Evolutionary conservation across 108 stramenopile species (phyloP).

Genomic region (Nitzschia inconspicua): DNA sequence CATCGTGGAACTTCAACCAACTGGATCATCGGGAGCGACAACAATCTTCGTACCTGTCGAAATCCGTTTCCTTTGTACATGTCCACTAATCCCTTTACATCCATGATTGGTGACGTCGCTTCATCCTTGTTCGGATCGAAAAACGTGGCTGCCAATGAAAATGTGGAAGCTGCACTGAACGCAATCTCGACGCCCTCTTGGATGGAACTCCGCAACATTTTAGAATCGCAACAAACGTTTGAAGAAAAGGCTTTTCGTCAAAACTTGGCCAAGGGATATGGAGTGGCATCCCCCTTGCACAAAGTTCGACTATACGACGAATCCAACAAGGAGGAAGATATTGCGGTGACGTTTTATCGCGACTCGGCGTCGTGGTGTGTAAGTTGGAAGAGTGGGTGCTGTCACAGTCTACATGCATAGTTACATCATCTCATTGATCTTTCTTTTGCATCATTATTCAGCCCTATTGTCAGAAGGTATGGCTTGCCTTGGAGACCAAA

Average conservation of each 20-base stretch:
- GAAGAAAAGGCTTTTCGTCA: constrained; percentile 65
- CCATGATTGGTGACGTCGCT: constrained; percentile 26
- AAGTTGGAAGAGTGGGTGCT: no score
- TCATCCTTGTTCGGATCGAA: constrained; percentile 4
- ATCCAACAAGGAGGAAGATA: constrained; percentile 64
- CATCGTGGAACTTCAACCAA: not conserved
- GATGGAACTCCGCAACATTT: constrained; percentile 40
- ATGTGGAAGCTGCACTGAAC: constrained; percentile 8
- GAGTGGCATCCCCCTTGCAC: constrained; percentile 68
- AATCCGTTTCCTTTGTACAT: not conserved
- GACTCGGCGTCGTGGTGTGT: constrained; percentile 82
- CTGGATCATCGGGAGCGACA: not conserved
- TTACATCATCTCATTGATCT: not conserved
- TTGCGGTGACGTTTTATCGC: constrained; percentile 81
- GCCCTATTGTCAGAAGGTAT: constrained; percentile 92
- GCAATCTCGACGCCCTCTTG: constrained; percentile 13
- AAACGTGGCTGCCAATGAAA: not conserved
- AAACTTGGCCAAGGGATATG: constrained; percentile 58
- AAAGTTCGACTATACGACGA: constrained; percentile 79
- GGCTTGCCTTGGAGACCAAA: constrained; percentile 80
- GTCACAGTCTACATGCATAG: not conserved
- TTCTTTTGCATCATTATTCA: constrained; percentile 29
- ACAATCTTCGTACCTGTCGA: no score
- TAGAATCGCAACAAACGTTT: constrained; percentile 46
- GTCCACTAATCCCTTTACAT: constrained; percentile 26